A percentile compares a stretch with the other conserved stretches of the same genome.
Conservation (phyloP, 257 asterid species). For the Lithospermum erythrorhizon region DNA sequence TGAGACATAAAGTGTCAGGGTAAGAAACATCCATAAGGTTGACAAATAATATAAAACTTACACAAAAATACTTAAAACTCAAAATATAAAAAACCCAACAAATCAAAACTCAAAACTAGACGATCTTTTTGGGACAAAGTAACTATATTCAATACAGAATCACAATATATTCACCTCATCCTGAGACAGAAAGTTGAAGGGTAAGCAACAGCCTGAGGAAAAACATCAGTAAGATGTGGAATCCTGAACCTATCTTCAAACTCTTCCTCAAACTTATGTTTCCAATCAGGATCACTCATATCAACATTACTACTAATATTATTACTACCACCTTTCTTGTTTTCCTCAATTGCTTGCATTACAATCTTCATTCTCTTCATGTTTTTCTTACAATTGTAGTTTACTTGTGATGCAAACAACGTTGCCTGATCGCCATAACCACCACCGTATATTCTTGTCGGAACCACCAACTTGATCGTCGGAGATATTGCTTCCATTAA, state of each 20-base stretch:
- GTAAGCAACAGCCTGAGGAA: conserved; percentile 45
- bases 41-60: too few relatives aligned
- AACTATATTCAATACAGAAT: background rate
- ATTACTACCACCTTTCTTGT: conserved; percentile 13
- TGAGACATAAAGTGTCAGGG: conserved; percentile 75
- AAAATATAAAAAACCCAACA: background rate
- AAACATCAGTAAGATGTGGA: conserved; percentile 57
- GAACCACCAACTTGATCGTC: conserved; percentile 32
- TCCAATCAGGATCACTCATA: conserved; percentile 75
- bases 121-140: background rate
- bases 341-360: conserved; percentile 8
- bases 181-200: conserved; percentile 78
- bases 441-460: conserved; percentile 7
- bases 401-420: conserved; percentile 4
- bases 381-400: conserved; percentile 3
- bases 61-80: too few relatives aligned
- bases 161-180: conserved; percentile 44
- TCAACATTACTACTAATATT: conserved; percentile 36
- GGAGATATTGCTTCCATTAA: conserved; percentile 53
- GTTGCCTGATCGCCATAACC: conserved; percentile 14
- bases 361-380: conserved; percentile 22
- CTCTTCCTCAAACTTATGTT: conserved; percentile 47
- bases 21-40: conserved; percentile 31
- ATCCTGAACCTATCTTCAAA: conserved; percentile 62
- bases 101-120: background rate